These are phyloP conservation scores for Limnanthes douglasii DNA, from an alignment of 345 rosid species.

Conservation along the genomic window DNA sequence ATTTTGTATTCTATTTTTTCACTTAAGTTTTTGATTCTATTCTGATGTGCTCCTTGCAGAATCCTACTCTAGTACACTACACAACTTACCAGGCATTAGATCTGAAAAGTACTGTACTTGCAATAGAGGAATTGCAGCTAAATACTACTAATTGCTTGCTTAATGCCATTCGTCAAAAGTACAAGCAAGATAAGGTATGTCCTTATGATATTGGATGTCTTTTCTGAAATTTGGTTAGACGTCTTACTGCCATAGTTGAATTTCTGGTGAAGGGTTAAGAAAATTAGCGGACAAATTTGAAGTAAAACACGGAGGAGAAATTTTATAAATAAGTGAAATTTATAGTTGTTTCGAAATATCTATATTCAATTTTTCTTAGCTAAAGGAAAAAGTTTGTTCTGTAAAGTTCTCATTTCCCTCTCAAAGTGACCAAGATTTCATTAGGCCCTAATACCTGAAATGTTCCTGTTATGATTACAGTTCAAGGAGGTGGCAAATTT, in stretches of 20 bases:
- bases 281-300: not conserved
- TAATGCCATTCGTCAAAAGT: conserved; percentile 59
- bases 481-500: conserved; percentile 63
- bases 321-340: not conserved
- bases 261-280: no score
- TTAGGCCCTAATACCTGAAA: no score
- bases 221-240: no score
- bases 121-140: conserved; percentile 65
- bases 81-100: conserved; percentile 46
- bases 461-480: no score
- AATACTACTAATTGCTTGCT: conserved; percentile 45
- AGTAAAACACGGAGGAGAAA: not conserved
- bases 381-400: not conserved
- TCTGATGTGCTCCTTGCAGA: conserved; percentile 35
- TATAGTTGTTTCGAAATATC: not conserved
- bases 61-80: conserved; percentile 78
- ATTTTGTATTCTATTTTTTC: not conserved
- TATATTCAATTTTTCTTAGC: not conserved
- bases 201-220: not conserved
- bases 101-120: conserved; percentile 53
- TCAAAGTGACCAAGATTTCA: no score
- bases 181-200: conserved; percentile 60
- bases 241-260: no score
- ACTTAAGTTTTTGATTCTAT: conserved; percentile 6
- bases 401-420: not conserved